phyloP scores from a whole-genome alignment of 441 rosid species.

The Monsonia emarginata region DNA sequence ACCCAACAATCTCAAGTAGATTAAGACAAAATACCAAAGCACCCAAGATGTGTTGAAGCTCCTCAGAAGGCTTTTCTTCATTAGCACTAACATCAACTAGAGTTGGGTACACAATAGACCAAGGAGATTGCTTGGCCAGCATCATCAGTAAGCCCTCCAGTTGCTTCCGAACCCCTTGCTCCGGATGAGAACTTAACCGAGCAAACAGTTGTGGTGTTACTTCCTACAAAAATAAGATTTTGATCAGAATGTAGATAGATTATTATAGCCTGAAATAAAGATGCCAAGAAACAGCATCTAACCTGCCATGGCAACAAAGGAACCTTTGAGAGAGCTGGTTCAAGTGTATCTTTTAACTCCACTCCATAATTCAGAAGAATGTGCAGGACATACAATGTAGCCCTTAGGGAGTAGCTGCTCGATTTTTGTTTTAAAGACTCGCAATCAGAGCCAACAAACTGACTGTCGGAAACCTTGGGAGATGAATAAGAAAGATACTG shows the following conservation, averaged over 20 bases:
- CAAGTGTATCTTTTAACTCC: conserved; percentile 79
- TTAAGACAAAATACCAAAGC: conserved; percentile 56
- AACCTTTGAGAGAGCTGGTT: conserved; percentile 64
- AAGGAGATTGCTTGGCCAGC: conserved; percentile 84
- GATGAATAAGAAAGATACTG: conserved; percentile 69
- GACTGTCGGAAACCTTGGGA: conserved; percentile 35
- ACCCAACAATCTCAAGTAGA: conserved; percentile 10
- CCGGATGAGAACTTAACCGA: conserved; percentile 90
- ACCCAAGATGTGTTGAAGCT: conserved; percentile 70
- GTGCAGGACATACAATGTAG: conserved; percentile 72
- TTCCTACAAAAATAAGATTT: conserved; percentile 44
- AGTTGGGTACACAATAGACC: conserved; percentile 86
- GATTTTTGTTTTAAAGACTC: conserved; percentile 52
- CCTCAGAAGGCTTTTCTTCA: conserved; percentile 69
- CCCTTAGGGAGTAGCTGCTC: conserved; percentile 62
- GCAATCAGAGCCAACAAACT: conserved; percentile 40
- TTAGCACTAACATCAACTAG: conserved; percentile 77
- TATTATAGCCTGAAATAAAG: conserved; percentile 14
- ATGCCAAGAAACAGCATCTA: conserved; percentile 22
- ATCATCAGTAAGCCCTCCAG: conserved; percentile 69
- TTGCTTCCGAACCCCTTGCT: conserved; percentile 77
- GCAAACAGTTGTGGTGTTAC: conserved; percentile 89
- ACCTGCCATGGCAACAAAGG: conserved; percentile 98
- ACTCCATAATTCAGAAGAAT: conserved; percentile 80
- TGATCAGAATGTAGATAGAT: conserved; percentile 6